phyloP scores from a whole-genome alignment of 179 eudicot genomes.

The Spinacia oleracea region DNA sequence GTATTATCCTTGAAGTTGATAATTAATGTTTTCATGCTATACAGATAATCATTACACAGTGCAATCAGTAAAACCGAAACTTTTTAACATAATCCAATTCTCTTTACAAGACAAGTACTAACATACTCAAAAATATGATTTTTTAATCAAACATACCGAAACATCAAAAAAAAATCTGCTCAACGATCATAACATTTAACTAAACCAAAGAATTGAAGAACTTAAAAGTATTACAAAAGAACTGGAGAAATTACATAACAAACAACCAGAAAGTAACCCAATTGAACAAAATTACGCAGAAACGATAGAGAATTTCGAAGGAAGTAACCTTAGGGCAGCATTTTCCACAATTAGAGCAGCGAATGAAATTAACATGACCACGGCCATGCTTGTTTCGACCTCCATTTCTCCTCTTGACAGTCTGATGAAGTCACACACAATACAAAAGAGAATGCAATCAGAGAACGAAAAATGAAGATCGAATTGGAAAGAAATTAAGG shows the following conservation, averaged over 20 bases:
- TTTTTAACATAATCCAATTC: background rate
- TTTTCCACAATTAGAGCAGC: conserved; percentile 92
- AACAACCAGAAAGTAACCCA: background rate
- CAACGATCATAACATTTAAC: background rate
- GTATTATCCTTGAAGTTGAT: too few species aligned
- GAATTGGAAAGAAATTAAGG: too few species aligned
- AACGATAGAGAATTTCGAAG: background rate
- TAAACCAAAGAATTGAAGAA: background rate
- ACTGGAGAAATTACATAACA: background rate
- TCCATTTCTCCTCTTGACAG: conserved; percentile 87
- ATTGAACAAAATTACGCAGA: background rate
- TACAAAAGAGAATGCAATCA: background rate
- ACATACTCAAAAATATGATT: background rate
- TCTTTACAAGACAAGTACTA: background rate
- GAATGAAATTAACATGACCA: conserved; percentile 84
- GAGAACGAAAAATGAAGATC: background rate
- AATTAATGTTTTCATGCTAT: background rate
- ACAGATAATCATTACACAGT: background rate
- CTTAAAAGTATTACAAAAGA: background rate
- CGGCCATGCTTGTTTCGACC: conserved; percentile 96
- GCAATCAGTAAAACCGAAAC: background rate
- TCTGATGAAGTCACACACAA: conserved; percentile 33
- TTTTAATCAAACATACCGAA: background rate
- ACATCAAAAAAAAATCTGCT: background rate
- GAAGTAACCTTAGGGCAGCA: conserved; percentile 70